Evolutionary conservation across 2,329 filamentous ascomycete genomes (phyloP).

Genomic region (Colletotrichum sp.): DNA sequence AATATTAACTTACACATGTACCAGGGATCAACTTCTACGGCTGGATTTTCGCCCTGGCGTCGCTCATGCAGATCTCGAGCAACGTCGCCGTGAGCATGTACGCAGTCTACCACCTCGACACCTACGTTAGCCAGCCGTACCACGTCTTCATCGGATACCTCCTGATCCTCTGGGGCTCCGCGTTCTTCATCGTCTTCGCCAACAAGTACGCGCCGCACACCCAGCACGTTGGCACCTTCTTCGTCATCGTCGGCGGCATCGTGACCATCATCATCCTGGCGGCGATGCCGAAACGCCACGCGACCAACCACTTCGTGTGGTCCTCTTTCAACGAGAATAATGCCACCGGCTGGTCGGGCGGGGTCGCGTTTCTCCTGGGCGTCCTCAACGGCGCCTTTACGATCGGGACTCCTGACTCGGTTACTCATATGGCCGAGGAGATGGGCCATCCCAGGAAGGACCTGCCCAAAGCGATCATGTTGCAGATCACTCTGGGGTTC

Average conservation of each 20-base stretch:
- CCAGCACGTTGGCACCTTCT: conserved; percentile 55
- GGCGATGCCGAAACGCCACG: conserved; percentile 58
- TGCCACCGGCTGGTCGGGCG: conserved; percentile 57
- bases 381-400: conserved; percentile 72
- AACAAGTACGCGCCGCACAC: conserved; percentile 62
- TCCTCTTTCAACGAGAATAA: conserved; percentile 50
- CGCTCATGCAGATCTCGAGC: conserved; percentile 61
- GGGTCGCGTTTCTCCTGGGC: conserved; percentile 69
- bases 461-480: conserved; percentile 54
- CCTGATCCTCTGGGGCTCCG: conserved; percentile 58
- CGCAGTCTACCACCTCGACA: conserved; percentile 58
- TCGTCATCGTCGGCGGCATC: conserved; percentile 58
- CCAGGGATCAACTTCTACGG: conserved; percentile 59
- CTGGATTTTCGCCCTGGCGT: conserved; percentile 68
- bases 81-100: conserved; percentile 69
- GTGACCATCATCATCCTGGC: conserved; percentile 57
- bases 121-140: conserved; percentile 57
- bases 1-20: fast-evolving
- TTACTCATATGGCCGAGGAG: conserved; percentile 67
- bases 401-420: conserved; percentile 68
- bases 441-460: conserved; percentile 53
- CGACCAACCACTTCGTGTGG: conserved; percentile 60
- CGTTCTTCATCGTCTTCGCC: conserved; percentile 58
- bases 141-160: conserved; percentile 65
- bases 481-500: conserved; percentile 52